Base-by-base conservation (phyloP, 83 land plant species). In the Picea engelmannii region DNA sequence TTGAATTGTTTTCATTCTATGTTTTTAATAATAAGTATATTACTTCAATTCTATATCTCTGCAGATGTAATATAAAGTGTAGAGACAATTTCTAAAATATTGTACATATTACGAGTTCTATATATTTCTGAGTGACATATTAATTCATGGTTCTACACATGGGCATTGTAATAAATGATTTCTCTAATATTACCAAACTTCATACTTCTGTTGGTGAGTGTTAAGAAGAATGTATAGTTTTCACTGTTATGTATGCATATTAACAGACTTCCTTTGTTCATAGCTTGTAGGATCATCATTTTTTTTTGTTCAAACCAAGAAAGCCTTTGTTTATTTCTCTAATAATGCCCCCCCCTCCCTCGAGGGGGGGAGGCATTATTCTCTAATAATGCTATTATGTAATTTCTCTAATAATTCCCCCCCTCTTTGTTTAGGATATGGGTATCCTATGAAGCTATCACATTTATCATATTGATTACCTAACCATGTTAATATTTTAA, bases 61-160 rank as follows among this genome's bases (percentile, higher is more conserved):
- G 1, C 58, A 71, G 44, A 71, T n/a, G 13, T 74, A 24, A 9
- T 55, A 21, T 52, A 16, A 52, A 15, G 40, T 6, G 20, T 44
- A 44, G 7, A 3, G 16, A 17, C 59, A 55, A 55, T 13, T 55
- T 55, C 15, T 55, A 2, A 55, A 55, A 13, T 55, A 55, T 65
- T 71, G 24, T 71, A 76, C 62, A 76, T 76, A 10, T 15, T 55
- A 25, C 58, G 21, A 58, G 59, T 76, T 76, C 8, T 17, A 76
- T 16, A 24, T 55, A 15, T 25, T 25, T 12, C 23, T 0, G 23
- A 21, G 11, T 74, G 12, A 49, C 49, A 11, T 74, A 16, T 55
- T 44, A 44, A 74, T 23, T 74, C 15, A 47, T 44, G 52, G 59
- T 11, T 74, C 77, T 49, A 15, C 47, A 23, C 18, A 23, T 10